These are phyloP conservation scores for Rhizopogon vinicolor DNA, from an alignment of 768 basidiomycete genomes.

Conservation along the genomic window DNA sequence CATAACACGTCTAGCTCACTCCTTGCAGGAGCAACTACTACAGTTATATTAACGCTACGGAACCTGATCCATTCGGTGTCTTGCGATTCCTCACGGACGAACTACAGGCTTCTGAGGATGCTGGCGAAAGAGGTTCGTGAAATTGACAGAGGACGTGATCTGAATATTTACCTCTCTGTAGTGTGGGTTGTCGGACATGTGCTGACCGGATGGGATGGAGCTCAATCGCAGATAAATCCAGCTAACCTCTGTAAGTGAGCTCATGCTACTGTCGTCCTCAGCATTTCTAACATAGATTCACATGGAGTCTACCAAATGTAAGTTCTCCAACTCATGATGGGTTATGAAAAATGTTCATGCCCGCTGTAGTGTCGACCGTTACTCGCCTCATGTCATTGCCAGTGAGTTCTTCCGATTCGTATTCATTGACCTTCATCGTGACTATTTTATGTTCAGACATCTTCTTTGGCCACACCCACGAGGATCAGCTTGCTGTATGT, in stretches of 20 bases:
- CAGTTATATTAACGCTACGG: slow-evolving; percentile 42
- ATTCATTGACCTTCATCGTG: neutral
- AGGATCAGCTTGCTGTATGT: slow-evolving; percentile 59
- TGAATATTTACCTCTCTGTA: slow-evolving; percentile 8
- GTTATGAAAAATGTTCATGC: neutral
- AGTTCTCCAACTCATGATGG: neutral
- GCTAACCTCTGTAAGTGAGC: slow-evolving; percentile 37
- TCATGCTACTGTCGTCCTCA: neutral
- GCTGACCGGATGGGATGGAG: slow-evolving; percentile 41
- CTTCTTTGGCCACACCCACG: slow-evolving; percentile 72
- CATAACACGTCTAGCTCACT: neutral
- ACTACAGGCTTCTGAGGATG: slow-evolving; percentile 48
- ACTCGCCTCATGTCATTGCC: slow-evolving; percentile 43
- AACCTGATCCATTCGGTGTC: slow-evolving; percentile 45
- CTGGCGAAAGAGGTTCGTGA: slow-evolving; percentile 36
- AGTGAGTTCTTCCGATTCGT: slow-evolving; percentile 23
- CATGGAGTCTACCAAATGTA: slow-evolving; percentile 44
- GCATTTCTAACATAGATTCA: neutral
- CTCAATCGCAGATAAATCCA: slow-evolving; percentile 36
- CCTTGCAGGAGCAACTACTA: slow-evolving; percentile 36
- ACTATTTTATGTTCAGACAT: slow-evolving; percentile 36
- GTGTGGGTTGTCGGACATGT: slow-evolving; percentile 52
- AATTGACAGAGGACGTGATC: neutral
- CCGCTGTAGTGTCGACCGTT: slow-evolving; percentile 36
- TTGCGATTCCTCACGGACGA: slow-evolving; percentile 47